Percentiles rank a stretch among this genome's conserved stretches.
Evolutionary conservation across 106 monocot genomes (phyloP).

Genomic region (Posidonia australis): DNA sequence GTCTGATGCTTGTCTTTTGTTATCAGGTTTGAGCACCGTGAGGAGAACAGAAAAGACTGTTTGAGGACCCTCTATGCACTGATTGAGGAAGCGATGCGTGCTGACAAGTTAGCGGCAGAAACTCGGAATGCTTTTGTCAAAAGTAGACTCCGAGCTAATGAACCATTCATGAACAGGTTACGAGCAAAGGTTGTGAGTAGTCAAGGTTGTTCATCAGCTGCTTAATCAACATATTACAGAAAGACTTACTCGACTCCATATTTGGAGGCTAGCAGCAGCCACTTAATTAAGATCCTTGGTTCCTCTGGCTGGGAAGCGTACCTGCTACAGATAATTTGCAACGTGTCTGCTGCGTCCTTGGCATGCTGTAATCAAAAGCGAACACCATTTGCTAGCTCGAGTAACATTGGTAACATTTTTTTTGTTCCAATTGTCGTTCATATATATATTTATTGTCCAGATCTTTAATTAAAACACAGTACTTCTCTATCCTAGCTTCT

Average conservation of each 20-base stretch:
- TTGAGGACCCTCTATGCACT: constrained; percentile 73
- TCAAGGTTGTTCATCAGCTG: constrained; percentile 1
- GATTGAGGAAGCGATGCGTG: constrained; percentile 74
- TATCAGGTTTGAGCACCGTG: constrained; percentile 78
- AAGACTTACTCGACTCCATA: neutral
- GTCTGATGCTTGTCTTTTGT: neutral
- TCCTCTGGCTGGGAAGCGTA: too few species aligned
- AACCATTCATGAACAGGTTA: constrained; percentile 63
- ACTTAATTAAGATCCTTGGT: too few species aligned
- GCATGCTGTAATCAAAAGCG: too few species aligned
- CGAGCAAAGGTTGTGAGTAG: constrained; percentile 30
- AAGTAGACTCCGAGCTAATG: constrained; percentile 56
- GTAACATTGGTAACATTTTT: too few species aligned
- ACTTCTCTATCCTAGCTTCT: too few species aligned
- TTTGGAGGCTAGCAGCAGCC: neutral
- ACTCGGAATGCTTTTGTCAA: constrained; percentile 60
- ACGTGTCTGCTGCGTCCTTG: too few species aligned
- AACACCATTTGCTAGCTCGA: too few species aligned
- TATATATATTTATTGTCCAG: too few species aligned
- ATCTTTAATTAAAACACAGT: too few species aligned
- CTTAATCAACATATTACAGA: neutral
- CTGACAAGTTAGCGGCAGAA: constrained; percentile 61
- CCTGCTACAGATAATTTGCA: too few species aligned
- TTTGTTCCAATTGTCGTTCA: too few species aligned
- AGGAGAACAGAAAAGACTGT: constrained; percentile 97